Percentiles rank a stretch among this genome's conserved stretches.
phyloP scores from a whole-genome alignment of 2,329 filamentous ascomycete species.

The Aspergillus awamori region DNA sequence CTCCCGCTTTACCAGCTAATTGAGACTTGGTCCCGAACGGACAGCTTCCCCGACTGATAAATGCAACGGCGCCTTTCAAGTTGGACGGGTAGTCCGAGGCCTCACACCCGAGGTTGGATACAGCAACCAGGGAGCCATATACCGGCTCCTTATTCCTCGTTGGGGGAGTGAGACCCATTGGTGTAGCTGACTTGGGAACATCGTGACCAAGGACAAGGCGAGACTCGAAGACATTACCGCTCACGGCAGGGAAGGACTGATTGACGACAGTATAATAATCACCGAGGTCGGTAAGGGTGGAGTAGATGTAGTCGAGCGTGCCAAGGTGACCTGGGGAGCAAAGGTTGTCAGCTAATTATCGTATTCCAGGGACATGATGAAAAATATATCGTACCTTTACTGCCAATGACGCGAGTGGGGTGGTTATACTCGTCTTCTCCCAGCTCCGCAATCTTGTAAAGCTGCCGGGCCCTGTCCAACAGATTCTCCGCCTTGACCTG shows the following conservation, averaged over 20 bases:
- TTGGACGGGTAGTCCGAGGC: conserved; percentile 63
- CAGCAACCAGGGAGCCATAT: conserved; percentile 55
- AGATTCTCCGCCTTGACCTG: conserved; percentile 61
- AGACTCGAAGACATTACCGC: conserved; percentile 63
- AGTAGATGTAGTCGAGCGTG: conserved; percentile 65
- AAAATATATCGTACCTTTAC: conserved; percentile 52
- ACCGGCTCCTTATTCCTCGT: conserved; percentile 31
- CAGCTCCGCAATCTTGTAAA: conserved; percentile 65
- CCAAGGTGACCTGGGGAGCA: conserved; percentile 55
- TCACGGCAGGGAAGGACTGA: conserved; percentile 64
- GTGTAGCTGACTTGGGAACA: conserved; percentile 55
- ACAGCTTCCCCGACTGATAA: conserved; percentile 71
- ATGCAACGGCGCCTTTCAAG: conserved; percentile 65
- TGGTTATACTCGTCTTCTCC: conserved; percentile 65
- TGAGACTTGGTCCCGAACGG: conserved; percentile 72
- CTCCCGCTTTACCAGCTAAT: conserved; percentile 70
- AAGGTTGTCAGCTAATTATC: not conserved
- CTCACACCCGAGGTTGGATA: conserved; percentile 65
- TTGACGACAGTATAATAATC: conserved; percentile 40
- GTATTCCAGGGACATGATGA: no score
- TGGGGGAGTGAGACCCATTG: conserved; percentile 67
- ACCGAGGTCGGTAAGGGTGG: conserved; percentile 48
- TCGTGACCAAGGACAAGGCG: conserved; percentile 60
- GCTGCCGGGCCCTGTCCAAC: conserved; percentile 59
- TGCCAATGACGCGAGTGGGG: conserved; percentile 72